A percentile compares a stretch with the other conserved stretches of the same genome.
Evolutionary conservation across 2,329 filamentous ascomycete species (phyloP).

Genomic region (Xylariaceae sp.): DNA sequence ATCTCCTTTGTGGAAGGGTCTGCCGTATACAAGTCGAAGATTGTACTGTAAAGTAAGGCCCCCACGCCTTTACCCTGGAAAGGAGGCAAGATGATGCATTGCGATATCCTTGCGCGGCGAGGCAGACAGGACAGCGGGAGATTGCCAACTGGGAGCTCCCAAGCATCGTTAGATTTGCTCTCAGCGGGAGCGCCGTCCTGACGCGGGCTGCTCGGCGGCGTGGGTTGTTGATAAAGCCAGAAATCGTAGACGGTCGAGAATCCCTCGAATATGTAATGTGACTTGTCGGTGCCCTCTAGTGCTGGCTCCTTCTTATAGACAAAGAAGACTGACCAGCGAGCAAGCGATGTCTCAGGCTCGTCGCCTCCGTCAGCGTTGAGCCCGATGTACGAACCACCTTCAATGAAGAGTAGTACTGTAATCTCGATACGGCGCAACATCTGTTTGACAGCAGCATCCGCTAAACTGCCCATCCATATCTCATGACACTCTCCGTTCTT

Average conservation of each 20-base stretch:
- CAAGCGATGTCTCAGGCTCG: slow-evolving; percentile 67
- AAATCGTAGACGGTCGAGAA: slow-evolving; percentile 90
- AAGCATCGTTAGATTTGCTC: slow-evolving; percentile 30
- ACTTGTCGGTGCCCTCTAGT: slow-evolving; percentile 40
- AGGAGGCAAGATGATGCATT: slow-evolving; percentile 87
- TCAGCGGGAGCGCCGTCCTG: slow-evolving; percentile 24
- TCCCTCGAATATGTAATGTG: slow-evolving; percentile 78
- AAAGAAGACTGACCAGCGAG: slow-evolving; percentile 91
- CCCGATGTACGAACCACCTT: slow-evolving; percentile 78
- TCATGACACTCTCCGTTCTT: slow-evolving; percentile 66
- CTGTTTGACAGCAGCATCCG: slow-evolving; percentile 65
- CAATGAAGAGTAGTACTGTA: slow-evolving; percentile 82
- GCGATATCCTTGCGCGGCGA: slow-evolving; percentile 80
- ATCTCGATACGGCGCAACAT: slow-evolving; percentile 81
- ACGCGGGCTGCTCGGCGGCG: slow-evolving; percentile 40
- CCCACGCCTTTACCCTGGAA: slow-evolving; percentile 82
- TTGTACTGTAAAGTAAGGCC: slow-evolving; percentile 73
- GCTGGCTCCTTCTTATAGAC: slow-evolving; percentile 65
- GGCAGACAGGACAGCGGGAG: slow-evolving; percentile 60
- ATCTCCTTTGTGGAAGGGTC: slow-evolving; percentile 73
- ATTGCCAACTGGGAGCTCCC: slow-evolving; percentile 45
- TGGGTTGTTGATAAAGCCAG: slow-evolving; percentile 59
- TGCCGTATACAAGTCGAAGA: slow-evolving; percentile 68
- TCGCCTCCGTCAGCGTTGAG: slow-evolving; percentile 48
- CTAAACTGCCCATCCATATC: slow-evolving; percentile 77